These are phyloP conservation scores for Rhynchospora tenuis DNA, from an alignment of 176 grass and related monocot genomes.

Conservation along the genomic window DNA sequence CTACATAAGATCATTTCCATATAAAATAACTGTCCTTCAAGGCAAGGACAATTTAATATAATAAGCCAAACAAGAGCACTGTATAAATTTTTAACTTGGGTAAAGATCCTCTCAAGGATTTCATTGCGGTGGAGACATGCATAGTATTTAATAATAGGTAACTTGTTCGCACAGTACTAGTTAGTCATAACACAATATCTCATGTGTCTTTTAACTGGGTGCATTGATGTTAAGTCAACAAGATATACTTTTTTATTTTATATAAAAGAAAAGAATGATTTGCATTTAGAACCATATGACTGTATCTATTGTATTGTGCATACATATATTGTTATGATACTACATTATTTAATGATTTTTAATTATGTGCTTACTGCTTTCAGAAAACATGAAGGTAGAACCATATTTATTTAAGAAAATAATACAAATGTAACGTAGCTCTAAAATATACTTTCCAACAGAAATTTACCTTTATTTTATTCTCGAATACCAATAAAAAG, in stretches of 20 bases:
- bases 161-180: not conserved
- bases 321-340: not conserved
- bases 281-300: not conserved
- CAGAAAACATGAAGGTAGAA: not conserved
- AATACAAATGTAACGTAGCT: not conserved
- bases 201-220: not conserved
- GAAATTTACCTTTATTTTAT: not conserved
- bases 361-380: not conserved
- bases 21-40: not conserved
- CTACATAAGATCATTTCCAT: not conserved
- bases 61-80: not conserved
- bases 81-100: not conserved
- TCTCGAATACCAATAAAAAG: not conserved
- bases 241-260: conserved; percentile 20
- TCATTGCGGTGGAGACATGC: not conserved
- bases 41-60: not conserved
- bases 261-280: not conserved
- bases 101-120: not conserved
- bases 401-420: not conserved
- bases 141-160: not conserved
- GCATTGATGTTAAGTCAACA: conserved; percentile 12
- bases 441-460: not conserved
- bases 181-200: not conserved
- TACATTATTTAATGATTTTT: not conserved
- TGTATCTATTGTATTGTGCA: not conserved